Base-by-base conservation (phyloP, 2,329 filamentous ascomycete genomes). In the Aspergillus fumigatiaffinis region DNA sequence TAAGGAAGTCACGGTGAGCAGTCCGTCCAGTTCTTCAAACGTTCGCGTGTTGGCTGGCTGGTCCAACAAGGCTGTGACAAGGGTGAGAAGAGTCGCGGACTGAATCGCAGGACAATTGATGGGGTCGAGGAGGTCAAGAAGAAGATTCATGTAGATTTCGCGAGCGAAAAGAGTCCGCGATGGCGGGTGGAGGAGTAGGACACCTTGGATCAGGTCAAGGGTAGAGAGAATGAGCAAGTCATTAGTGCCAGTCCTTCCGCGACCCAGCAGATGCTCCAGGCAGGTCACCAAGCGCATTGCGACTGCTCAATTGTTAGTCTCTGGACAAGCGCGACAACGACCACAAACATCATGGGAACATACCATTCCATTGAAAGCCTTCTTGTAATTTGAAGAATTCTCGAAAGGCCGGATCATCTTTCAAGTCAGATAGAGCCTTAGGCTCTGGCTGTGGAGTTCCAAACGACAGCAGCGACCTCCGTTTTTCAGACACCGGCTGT, bases 371-470 rank as follows among this genome's bases (percentile, higher is more conserved):
- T 78, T 97, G 91, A 71, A 99, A 99, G 2, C 92, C 91, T 71
- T 97, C 92, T 74, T 99, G 94, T 63, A 97, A 75, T 73, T 96
- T 91, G 80, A 96, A 97, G 79, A 97, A 97, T 75, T 97, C 92
- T 64, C 91, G 82, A 72, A 97, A 97, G 21, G 92, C 93, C 21
- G 90, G 91, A 74, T 97, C 94, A 62, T 87, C 84, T 52, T 84
- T 83, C 61, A 97, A 78, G 56, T 91, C 87, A 23, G 79, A 78
- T 51, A 96, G 81, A 14, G 82, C 80, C 76, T 90, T 92, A 53
- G 78, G 77, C 29, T 76, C 73, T 9, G 78, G 76, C 51, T 77
- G 75, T 54, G 73, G 65, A 53, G 73, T 66, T 28, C 72, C 74
- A 38, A 73, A 68, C 4, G 73, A 66, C 49, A 77, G 63, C 59